Conservation (phyloP, 306 rosid species). For the Vachellia collinsii region DNA sequence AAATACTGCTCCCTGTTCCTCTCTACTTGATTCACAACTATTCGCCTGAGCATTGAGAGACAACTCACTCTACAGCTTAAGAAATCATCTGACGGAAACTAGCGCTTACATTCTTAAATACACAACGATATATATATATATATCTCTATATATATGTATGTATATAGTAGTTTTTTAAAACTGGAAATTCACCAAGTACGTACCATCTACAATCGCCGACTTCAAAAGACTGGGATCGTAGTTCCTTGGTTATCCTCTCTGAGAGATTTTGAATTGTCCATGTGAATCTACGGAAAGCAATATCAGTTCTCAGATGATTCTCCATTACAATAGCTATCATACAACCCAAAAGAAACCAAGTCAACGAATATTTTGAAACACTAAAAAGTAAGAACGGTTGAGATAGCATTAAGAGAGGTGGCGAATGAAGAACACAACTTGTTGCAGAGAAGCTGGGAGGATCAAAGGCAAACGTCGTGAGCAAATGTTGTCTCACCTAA, state of each 20-base stretch:
- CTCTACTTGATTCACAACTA: slow-evolving; percentile 39
- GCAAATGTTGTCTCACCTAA: background rate
- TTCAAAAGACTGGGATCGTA: slow-evolving; percentile 36
- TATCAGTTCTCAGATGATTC: background rate
- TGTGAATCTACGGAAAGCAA: slow-evolving; percentile 36
- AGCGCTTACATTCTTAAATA: background rate
- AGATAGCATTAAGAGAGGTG: background rate
- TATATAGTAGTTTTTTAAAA: background rate
- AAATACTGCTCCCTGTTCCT: slow-evolving; percentile 41
- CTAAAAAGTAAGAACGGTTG: background rate
- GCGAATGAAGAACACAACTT: background rate
- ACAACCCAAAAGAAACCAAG: background rate
- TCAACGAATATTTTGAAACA: background rate
- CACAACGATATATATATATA: too few relatives aligned
- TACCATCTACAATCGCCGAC: slow-evolving; percentile 39
- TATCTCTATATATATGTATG: too few relatives aligned
- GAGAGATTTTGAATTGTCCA: slow-evolving; percentile 49
- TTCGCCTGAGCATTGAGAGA: slow-evolving; percentile 35
- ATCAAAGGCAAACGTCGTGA: background rate
- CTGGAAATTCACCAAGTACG: background rate
- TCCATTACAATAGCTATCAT: slow-evolving; percentile 20
- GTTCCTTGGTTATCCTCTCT: slow-evolving; percentile 18
- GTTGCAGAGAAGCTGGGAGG: background rate
- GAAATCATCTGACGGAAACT: background rate
- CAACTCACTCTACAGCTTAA: background rate